Conservation (phyloP, 2,329 filamentous ascomycete species). For the Calonectria fujianensis region DNA sequence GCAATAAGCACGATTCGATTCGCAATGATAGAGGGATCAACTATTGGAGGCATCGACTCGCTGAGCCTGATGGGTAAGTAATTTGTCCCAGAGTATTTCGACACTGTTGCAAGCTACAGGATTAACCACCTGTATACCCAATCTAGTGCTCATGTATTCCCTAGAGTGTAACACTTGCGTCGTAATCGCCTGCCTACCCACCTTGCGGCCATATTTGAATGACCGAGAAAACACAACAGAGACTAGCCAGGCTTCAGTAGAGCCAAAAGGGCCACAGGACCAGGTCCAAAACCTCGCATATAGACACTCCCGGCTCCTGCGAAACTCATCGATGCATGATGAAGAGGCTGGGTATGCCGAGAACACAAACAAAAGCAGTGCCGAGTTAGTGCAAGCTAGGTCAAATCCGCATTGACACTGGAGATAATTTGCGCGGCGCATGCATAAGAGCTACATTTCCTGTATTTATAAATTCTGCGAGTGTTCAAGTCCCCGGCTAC, state of each 20-base stretch:
- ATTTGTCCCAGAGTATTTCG: background rate
- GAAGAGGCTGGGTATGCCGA: background rate
- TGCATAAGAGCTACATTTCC: background rate
- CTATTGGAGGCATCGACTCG: background rate
- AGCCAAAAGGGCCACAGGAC: background rate
- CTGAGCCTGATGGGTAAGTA: background rate
- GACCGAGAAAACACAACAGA: background rate
- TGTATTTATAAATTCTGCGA: background rate
- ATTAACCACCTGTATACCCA: background rate
- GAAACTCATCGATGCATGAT: background rate
- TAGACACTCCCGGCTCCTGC: background rate
- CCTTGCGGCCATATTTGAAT: constrained; percentile 8
- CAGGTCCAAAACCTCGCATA: background rate
- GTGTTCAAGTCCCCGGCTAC: too few relatives aligned
- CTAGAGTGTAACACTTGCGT: constrained; percentile 7
- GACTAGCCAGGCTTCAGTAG: background rate
- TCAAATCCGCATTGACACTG: background rate
- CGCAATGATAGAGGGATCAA: background rate
- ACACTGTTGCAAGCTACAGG: background rate
- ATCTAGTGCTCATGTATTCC: background rate
- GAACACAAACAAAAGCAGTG: background rate
- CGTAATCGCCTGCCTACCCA: constrained; percentile 4
- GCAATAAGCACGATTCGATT: background rate
- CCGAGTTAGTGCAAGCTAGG: background rate
- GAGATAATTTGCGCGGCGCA: background rate